Conservation (phyloP, 169 alveolate genomes). For the Cryptosporidium ubiquitum region DNA sequence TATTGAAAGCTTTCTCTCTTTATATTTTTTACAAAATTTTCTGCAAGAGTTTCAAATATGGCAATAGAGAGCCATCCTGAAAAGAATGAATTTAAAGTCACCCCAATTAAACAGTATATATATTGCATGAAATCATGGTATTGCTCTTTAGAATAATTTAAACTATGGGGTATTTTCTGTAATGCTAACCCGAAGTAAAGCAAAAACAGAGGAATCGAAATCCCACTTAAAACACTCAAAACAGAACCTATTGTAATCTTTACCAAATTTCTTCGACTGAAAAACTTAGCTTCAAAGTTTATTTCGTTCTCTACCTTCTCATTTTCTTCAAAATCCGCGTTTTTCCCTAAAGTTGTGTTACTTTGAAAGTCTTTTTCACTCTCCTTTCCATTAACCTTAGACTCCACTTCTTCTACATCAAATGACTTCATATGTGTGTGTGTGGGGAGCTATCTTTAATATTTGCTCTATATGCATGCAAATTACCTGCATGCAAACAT, state of each 20-base stretch:
- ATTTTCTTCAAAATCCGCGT: neutral
- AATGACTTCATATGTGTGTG: neutral
- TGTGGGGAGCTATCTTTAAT: neutral
- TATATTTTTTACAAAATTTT: conserved; percentile 31
- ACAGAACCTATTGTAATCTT: conserved; percentile 14
- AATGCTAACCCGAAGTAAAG: conserved; percentile 62
- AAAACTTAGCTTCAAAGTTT: conserved; percentile 7
- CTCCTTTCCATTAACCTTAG: neutral
- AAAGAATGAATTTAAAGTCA: conserved; percentile 31
- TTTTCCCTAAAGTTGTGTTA: neutral
- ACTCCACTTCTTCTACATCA: neutral
- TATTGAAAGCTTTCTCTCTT: conserved; percentile 37
- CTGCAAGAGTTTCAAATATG: conserved; percentile 46
- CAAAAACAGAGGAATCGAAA: conserved; percentile 47
- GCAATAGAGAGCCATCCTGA: conserved; percentile 70
- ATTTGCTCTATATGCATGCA: neutral
- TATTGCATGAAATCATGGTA: conserved; percentile 32
- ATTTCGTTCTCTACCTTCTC: neutral
- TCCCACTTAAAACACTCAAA: conserved; percentile 45
- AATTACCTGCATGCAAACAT: neutral
- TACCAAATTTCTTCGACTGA: neutral
- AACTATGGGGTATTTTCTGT: conserved; percentile 36
- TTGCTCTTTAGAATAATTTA: conserved; percentile 5
- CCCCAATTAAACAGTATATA: conserved; percentile 43
- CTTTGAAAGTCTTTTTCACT: neutral